Evolutionary conservation across 78 protist genomes (phyloP), one percentile per base, ranked within the genome.

Genomic region (slime mould (Dictyostelium discoideum)): DNA sequence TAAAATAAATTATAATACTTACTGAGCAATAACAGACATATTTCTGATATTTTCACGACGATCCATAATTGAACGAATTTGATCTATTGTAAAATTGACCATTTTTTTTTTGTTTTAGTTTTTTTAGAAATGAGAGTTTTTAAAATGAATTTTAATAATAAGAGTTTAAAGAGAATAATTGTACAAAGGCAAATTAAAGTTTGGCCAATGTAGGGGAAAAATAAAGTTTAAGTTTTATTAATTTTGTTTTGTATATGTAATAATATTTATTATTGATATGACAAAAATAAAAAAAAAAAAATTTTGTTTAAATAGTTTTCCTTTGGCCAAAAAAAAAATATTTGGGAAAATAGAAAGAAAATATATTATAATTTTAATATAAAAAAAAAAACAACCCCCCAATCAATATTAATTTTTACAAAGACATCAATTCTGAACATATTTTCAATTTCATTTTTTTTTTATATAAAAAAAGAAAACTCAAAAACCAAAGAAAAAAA

Each of bases 11-110:
- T 22, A 5, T 54, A 16, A 54, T 14, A 10, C 11, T 16, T 54
- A 10, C 16, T 93, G 99, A 73, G 99, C 99, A 88, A 99, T 99
- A 82, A 98, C 99, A 65, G 99, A 98, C 98, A 99, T 98, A 97
- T 98, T 98, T 20, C 99, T 98, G 93, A 99, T 99, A 94, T 98
- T 97, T 73, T 86, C 79, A 67, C 96, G 92, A 84, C 89, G 69
- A 92, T 98, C 98, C 99, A 98, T 98, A 73, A 98, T 89, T 14
- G 24, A 48, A 26, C 99, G 99, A 78, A 99, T 92, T 98, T 99
- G 98, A 82, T 98, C 99, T 76, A 98, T 89, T 14, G 98, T 97
- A 80, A 98, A 98, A 93, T 97, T 96, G 26, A 98, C 98, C 98
- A 84, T 84, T 84, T 84, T 74, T 54, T 54, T 54, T 16, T 13